phyloP scores from a whole-genome alignment of 345 rosid genomes.

The Syzygium grande region DNA sequence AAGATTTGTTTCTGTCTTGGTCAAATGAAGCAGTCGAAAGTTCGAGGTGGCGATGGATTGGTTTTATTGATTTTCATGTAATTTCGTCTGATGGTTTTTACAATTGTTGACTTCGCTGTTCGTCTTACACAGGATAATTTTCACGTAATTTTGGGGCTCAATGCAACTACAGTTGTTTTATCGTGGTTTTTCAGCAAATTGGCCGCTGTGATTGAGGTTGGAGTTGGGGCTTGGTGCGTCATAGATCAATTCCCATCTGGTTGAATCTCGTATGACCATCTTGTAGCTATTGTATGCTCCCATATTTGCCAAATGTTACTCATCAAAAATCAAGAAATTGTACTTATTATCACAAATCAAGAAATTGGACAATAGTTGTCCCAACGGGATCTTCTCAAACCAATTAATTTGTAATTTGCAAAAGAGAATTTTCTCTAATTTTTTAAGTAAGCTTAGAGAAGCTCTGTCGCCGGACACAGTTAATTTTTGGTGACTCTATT shows the following conservation, averaged over 20 bases:
- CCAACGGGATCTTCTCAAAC: too few species aligned
- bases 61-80: not conserved
- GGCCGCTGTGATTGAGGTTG: not conserved
- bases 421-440: too few species aligned
- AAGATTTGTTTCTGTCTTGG: not conserved
- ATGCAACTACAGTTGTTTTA: not conserved
- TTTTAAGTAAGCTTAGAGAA: too few species aligned
- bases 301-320: too few species aligned
- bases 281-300: not conserved
- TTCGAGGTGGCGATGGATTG: not conserved
- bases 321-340: too few species aligned
- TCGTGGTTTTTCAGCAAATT: not conserved
- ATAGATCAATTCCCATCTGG: not conserved
- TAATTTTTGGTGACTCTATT: too few species aligned
- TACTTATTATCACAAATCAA: too few species aligned
- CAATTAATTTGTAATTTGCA: too few species aligned
- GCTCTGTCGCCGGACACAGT: too few species aligned
- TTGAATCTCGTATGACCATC: not conserved
- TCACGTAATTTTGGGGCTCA: not conserved
- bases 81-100: not conserved
- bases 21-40: not conserved
- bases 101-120: too few species aligned
- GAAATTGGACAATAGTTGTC: too few species aligned
- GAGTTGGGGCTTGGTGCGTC: not conserved
- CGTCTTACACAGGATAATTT: too few species aligned